Conservation (phyloP, 2,329 filamentous ascomycete genomes). For the Rutstroemia sp. region DNA sequence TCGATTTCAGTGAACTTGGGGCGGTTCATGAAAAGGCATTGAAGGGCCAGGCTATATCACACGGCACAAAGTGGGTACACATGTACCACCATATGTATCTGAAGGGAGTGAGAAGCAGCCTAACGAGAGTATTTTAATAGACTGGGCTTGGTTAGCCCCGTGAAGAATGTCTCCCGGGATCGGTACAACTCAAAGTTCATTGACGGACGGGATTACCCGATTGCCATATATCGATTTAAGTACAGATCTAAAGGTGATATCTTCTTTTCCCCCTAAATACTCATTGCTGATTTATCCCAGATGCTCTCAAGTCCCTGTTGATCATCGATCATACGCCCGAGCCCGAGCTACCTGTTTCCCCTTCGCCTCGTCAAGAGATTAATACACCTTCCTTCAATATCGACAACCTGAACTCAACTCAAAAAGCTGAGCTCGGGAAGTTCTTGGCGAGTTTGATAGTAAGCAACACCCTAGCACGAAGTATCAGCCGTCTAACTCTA, state of each 20-base stretch:
- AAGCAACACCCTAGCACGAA: background rate
- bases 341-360: background rate
- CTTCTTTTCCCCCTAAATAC: too few relatives aligned
- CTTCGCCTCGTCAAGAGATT: background rate
- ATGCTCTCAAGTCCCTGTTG: background rate
- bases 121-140: background rate
- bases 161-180: fast-evolving
- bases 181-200: fast-evolving
- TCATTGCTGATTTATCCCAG: background rate
- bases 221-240: slow-evolving; percentile 1
- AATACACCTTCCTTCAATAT: background rate
- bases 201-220: background rate
- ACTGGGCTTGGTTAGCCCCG: background rate
- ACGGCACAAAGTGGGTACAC: background rate
- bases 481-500: too few relatives aligned
- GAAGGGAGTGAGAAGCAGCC: too few relatives aligned
- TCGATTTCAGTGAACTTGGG: too few relatives aligned
- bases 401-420: background rate
- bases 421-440: background rate
- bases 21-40: slow-evolving; percentile 2
- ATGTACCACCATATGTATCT: too few relatives aligned
- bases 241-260: background rate
- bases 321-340: background rate
- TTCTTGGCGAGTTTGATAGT: background rate
- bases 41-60: background rate